Percentiles rank a stretch among this genome's conserved stretches.
Conservation (phyloP, 176 grass and related monocot species). For the Leersia perrieri region DNA sequence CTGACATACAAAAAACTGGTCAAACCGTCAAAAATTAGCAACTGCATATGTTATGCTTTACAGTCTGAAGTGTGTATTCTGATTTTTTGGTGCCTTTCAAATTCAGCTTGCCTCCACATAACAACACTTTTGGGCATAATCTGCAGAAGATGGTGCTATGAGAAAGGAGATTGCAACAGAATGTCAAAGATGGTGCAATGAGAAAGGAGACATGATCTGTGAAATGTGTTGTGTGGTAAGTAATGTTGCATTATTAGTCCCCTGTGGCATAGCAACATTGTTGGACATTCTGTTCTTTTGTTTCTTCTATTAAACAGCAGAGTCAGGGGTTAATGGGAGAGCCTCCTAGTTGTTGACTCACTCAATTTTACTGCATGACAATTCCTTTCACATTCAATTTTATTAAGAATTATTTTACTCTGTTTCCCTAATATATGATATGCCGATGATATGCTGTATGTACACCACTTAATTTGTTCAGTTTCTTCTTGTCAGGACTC, state of each 20-base stretch:
- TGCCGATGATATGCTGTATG: not conserved
- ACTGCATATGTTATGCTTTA: too few species aligned
- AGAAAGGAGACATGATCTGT: conserved; percentile 86
- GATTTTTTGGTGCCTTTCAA: conserved; percentile 27
- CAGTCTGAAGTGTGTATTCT: not conserved
- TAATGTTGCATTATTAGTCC: conserved; percentile 23
- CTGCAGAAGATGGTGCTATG: too few species aligned
- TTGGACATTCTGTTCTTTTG: not conserved
- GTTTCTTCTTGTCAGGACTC: not conserved
- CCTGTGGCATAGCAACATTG: not conserved
- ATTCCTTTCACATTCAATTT: not conserved
- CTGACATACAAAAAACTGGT: too few species aligned
- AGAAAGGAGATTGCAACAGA: too few species aligned
- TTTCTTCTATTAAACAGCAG: not conserved
- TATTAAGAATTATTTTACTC: not conserved
- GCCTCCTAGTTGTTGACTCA: not conserved
- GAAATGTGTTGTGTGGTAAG: conserved; percentile 90
- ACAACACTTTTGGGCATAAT: too few species aligned
- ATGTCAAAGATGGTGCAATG: conserved; percentile 93
- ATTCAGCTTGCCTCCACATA: conserved; percentile 68
- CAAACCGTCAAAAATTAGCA: too few species aligned
- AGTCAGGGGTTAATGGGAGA: not conserved
- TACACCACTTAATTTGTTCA: not conserved
- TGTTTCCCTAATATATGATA: not conserved
- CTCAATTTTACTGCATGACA: not conserved